Evolutionary conservation across 495 filamentous ascomycete species (phyloP).

Genomic region (Tuber magnatum): DNA sequence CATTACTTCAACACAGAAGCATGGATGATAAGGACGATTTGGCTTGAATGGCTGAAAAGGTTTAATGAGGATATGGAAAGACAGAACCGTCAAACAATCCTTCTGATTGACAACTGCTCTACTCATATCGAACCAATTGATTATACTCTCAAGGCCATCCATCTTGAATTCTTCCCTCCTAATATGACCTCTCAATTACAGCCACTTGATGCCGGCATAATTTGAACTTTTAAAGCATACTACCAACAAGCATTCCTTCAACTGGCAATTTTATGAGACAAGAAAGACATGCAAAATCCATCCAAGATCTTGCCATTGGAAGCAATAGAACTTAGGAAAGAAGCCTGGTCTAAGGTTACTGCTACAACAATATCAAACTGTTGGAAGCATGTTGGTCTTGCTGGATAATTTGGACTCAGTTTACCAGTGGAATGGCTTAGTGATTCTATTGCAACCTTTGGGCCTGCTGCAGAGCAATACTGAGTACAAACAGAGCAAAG

Average conservation of each 20-base stretch:
- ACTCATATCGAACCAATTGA: slow-evolving; percentile 29
- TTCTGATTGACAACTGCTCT: slow-evolving; percentile 42
- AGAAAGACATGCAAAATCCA: slow-evolving; percentile 17
- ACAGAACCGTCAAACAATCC: slow-evolving; percentile 34
- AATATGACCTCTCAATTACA: slow-evolving; percentile 39
- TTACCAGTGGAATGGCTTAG: slow-evolving; percentile 4
- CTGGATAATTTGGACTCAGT: slow-evolving; percentile 2
- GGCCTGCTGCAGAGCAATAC: not conserved
- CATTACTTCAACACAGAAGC: slow-evolving; percentile 39
- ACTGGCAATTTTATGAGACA: slow-evolving; percentile 18
- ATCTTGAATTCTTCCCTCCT: slow-evolving; percentile 37
- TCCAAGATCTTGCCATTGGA: slow-evolving; percentile 24
- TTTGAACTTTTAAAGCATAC: slow-evolving; percentile 38
- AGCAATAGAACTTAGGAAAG: slow-evolving; percentile 29
- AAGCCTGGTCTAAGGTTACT: slow-evolving; percentile 23
- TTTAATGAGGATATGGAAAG: slow-evolving; percentile 39
- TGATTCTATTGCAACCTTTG: slow-evolving; percentile 1
- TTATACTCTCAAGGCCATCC: slow-evolving; percentile 14
- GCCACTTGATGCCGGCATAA: slow-evolving; percentile 42
- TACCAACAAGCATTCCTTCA: slow-evolving; percentile 36
- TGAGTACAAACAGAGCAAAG: not conserved
- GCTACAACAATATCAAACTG: slow-evolving; percentile 23
- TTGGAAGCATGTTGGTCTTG: slow-evolving; percentile 20
- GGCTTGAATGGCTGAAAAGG: slow-evolving; percentile 37
- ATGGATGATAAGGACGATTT: slow-evolving; percentile 40